Percentiles rank a stretch among this genome's conserved stretches.
phyloP scores from a whole-genome alignment of 73 alveolate species.

The Paraurostyla sp. region DNA sequence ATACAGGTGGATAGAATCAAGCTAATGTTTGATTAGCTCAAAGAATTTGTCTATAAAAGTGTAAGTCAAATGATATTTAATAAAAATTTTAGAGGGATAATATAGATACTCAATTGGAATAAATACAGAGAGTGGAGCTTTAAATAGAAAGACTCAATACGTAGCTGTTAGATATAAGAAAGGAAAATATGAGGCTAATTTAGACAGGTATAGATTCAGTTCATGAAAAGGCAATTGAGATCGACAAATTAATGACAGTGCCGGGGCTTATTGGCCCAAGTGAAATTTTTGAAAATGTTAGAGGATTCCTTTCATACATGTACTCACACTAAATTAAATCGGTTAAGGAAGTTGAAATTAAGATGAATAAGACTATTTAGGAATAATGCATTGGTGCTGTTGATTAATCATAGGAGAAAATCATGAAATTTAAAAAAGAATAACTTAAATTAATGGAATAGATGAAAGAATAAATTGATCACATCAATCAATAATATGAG shows the following conservation, averaged over 20 bases:
- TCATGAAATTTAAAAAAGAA: not conserved
- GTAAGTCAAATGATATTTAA: not conserved
- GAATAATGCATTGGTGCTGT: too few relatives aligned
- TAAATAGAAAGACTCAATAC: not conserved
- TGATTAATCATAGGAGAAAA: not conserved
- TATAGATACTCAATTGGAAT: not conserved
- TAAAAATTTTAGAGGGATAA: not conserved
- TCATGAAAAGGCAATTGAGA: not conserved
- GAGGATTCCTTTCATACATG: slow-evolving; percentile 28
- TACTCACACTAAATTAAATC: not conserved
- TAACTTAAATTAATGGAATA: too few relatives aligned
- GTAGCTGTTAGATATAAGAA: not conserved
- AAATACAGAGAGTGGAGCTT: not conserved
- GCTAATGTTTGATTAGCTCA: not conserved
- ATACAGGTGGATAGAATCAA: not conserved
- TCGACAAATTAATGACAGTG: not conserved
- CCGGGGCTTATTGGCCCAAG: slow-evolving; percentile 34
- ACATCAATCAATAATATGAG: too few relatives aligned
- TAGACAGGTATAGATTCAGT: not conserved
- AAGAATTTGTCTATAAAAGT: not conserved
- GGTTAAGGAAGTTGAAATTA: not conserved
- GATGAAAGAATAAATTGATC: too few relatives aligned
- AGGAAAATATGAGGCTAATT: not conserved
- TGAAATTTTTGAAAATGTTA: slow-evolving; percentile 16
- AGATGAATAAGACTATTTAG: not conserved